Evolutionary conservation across 176 grass and related monocot species (phyloP), one percentile per base, ranked within the genome.

Genomic region (Oryza glaberrima): DNA sequence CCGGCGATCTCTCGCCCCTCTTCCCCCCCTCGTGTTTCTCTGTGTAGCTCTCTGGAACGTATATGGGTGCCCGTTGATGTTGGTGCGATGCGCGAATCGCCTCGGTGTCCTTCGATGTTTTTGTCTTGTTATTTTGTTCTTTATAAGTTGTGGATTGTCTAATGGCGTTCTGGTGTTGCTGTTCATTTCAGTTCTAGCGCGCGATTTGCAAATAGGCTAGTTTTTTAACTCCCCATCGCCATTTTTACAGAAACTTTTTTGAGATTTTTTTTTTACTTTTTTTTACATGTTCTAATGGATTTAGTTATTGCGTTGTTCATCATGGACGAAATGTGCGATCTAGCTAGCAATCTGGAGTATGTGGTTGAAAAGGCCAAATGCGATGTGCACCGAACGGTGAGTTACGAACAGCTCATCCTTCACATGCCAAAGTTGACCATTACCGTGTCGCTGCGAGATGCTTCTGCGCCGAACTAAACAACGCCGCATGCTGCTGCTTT

Each of bases 381-480:
- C 60, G 51, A 44, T 41, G 88, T 87, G 34, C 56, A 26, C 48
- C 25, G 15, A 78, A 78, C 54, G n/a, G 15, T 40, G 75, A 69
- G 80, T 52, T 87, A 28, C 61, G 1, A 67, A 86, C 80, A 87
- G 80, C 80, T 83, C 84, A 54, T 38, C 60, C 43, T 47, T 74
- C 88, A 40, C 80, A 87, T 70, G 88, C 75, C 22, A 79, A 87
- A 75, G 80, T 83, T 87, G 88, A 90, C 88, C 74, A 48, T 3
- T 60, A 68, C 61, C 63, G 28, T 69, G 79, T 28, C 61, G 47
- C 75, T 56, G 63, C 67, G 58, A 78, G 83, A 83, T 86, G 88
- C 73, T 67, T 82, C 54, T 66, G 78, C 46, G 66, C 34, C 54
- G 9, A 71, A 60, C 23, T 67, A 82, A 76, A 81, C 40, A 65